Conservation (phyloP, 2,329 filamentous ascomycete genomes). For the Eurotiales sp. region DNA sequence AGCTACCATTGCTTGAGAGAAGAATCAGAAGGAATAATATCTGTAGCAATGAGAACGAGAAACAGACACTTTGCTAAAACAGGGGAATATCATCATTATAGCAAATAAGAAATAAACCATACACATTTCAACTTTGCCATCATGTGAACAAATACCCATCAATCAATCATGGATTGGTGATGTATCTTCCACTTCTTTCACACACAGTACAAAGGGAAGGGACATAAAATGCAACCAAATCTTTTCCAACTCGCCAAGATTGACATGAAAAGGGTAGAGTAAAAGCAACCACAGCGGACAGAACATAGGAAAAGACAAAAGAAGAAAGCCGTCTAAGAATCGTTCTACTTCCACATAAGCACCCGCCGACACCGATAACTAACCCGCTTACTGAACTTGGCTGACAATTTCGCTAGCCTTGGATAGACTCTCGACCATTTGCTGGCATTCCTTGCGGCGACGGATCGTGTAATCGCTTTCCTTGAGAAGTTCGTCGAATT, state of each 20-base stretch:
- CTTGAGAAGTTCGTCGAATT: slow-evolving; percentile 90
- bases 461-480: slow-evolving; percentile 96
- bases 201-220: background rate
- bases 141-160: background rate
- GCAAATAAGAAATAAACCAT: background rate
- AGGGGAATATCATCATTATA: background rate
- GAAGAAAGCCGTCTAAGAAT: slow-evolving; percentile 12
- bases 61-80: background rate
- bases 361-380: background rate
- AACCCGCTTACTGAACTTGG: slow-evolving; percentile 53
- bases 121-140: background rate
- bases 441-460: slow-evolving; percentile 94
- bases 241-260: slow-evolving; percentile 14
- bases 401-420: slow-evolving; percentile 96
- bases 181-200: background rate
- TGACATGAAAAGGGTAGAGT: slow-evolving; percentile 3
- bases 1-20: no score
- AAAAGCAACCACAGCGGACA: background rate
- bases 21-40: no score
- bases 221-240: slow-evolving; percentile 5
- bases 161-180: background rate
- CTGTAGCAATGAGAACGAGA: background rate
- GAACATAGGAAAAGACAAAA: slow-evolving; percentile 5
- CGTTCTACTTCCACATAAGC: slow-evolving; percentile 6
- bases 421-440: slow-evolving; percentile 93